Percentiles rank a stretch among this genome's conserved stretches.
Conservation (phyloP, 1,139 yeast genomes). For the Arxiozyma slooffiae region DNA sequence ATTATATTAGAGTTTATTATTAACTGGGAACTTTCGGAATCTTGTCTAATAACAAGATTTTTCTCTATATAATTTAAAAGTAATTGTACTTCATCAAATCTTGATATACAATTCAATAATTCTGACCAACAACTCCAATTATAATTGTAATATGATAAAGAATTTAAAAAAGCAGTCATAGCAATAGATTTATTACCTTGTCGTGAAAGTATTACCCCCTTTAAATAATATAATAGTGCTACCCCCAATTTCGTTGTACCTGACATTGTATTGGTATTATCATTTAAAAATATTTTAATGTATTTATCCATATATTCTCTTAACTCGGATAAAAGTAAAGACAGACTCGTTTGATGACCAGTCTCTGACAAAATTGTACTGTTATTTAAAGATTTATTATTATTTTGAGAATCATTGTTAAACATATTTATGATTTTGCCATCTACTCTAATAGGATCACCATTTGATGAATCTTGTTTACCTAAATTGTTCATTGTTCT, state of each 20-base stretch:
- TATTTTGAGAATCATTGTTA: background rate
- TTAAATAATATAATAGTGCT: conserved; percentile 53
- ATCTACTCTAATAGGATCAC: conserved; percentile 1
- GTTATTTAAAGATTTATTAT: conserved; percentile 3
- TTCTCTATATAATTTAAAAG: conserved; percentile 37
- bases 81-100: conserved; percentile 51
- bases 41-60: conserved; percentile 21
- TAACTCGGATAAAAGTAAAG: conserved; percentile 33
- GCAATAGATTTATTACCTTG: conserved; percentile 56
- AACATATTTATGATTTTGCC: background rate
- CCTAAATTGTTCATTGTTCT: conserved; percentile 6
- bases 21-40: conserved; percentile 14
- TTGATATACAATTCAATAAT: conserved; percentile 51
- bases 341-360: conserved; percentile 9
- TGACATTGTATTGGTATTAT: background rate
- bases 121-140: conserved; percentile 97
- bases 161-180: conserved; percentile 45
- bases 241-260: conserved; percentile 14
- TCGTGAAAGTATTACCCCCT: conserved; percentile 55
- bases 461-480: conserved; percentile 4
- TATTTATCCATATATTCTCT: conserved; percentile 31
- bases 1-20: conserved; percentile 34
- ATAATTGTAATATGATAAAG: conserved; percentile 55
- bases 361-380: conserved; percentile 2
- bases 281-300: background rate